Percentiles rank a stretch among this genome's conserved stretches.
phyloP scores from a whole-genome alignment of 1,284 basidiomycete genomes.

The Tylopilus orsonianus region DNA sequence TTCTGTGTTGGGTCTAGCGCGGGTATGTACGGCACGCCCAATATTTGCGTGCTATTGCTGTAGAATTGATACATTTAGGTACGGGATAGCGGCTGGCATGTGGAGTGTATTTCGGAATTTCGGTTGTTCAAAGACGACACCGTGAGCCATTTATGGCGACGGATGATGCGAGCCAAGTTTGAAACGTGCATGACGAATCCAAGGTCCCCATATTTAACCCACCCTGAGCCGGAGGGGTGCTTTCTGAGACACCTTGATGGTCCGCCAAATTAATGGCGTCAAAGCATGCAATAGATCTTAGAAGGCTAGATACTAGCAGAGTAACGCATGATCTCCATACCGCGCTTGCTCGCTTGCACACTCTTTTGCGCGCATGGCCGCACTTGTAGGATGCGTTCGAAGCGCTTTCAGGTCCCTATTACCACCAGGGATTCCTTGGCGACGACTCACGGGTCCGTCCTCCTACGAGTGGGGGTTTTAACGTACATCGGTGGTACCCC shows the following conservation, averaged over 20 bases:
- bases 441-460: constrained; percentile 16
- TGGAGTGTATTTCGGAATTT: neutral
- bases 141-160: neutral
- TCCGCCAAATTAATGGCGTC: neutral
- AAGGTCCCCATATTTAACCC: neutral
- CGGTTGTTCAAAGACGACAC: neutral
- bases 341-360: neutral
- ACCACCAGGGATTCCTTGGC: neutral
- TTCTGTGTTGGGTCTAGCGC: neutral
- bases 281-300: neutral
- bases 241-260: constrained; percentile 6
- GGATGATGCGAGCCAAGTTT: constrained; percentile 3
- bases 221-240: neutral
- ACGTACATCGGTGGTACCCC: constrained; percentile 12
- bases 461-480: constrained; percentile 7
- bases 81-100: too few species aligned
- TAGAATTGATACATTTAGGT: neutral
- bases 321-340: neutral
- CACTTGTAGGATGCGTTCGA: neutral
- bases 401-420: neutral
- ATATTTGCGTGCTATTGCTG: neutral
- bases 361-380: neutral
- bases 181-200: constrained; percentile 8
- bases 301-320: neutral
- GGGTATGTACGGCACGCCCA: neutral